A percentile compares a stretch with the other conserved stretches of the same genome.
phyloP scores from a whole-genome alignment of 2,329 filamentous ascomycete species.

The Clonostachys solani region DNA sequence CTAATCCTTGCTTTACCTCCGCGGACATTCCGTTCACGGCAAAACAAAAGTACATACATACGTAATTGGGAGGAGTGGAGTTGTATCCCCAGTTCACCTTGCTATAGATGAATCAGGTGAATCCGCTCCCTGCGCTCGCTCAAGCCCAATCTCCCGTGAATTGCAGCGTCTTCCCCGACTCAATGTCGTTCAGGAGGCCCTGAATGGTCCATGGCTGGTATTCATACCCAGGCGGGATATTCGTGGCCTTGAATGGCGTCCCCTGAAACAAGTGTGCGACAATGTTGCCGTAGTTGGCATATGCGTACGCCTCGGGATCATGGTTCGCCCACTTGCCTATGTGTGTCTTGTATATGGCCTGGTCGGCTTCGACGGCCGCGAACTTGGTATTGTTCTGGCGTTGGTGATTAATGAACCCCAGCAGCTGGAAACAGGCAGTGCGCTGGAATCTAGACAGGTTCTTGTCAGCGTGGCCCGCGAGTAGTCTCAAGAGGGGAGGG shows the following conservation, averaged over 20 bases:
- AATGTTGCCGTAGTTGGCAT: constrained; percentile 18
- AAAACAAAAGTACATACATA: too few species aligned
- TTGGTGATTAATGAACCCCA: constrained; percentile 11
- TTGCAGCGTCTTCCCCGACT: too few species aligned
- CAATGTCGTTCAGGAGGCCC: background rate
- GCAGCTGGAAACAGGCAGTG: constrained; percentile 8
- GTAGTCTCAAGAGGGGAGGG: background rate
- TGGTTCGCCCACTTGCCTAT: constrained; percentile 6
- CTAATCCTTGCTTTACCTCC: too few species aligned
- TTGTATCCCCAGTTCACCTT: too few species aligned
- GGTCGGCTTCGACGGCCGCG: constrained; percentile 4
- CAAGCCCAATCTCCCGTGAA: too few species aligned
- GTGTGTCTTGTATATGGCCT: too few species aligned
- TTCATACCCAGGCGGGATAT: constrained; percentile 16
- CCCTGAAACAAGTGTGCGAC: constrained; percentile 4
- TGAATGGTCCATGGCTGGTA: constrained; percentile 17
- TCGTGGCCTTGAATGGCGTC: constrained; percentile 19
- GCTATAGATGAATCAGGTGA: too few species aligned
- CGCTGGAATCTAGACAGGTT: constrained; percentile 7
- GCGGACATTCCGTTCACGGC: too few species aligned
- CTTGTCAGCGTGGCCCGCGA: background rate
- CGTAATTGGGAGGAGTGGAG: too few species aligned
- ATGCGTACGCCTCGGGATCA: constrained; percentile 20
- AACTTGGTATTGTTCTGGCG: constrained; percentile 10
- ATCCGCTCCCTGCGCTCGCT: too few species aligned